Conservation (phyloP, 2,329 filamentous ascomycete genomes). For the Microdochium nivale region DNA sequence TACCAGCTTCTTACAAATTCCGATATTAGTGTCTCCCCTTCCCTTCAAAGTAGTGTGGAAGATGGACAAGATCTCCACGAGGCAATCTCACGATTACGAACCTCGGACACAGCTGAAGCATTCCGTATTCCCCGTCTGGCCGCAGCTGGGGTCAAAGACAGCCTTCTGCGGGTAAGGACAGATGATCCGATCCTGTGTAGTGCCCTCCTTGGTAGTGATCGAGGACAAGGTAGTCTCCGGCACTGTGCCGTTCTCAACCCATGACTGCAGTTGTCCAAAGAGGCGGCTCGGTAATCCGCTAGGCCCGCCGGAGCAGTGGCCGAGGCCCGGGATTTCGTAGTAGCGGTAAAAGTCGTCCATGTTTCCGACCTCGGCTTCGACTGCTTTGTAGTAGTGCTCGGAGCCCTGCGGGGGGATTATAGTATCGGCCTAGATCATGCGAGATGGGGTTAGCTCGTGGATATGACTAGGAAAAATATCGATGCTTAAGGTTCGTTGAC, state of each 20-base stretch:
- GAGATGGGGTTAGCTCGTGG: constrained; percentile 2
- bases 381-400: constrained; percentile 16
- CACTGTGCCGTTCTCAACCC: constrained; percentile 20
- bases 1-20: background rate
- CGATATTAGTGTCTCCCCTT: background rate
- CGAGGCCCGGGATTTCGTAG: constrained; percentile 21
- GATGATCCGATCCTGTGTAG: background rate
- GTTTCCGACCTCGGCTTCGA: constrained; percentile 8
- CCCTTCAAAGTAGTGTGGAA: background rate
- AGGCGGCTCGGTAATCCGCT: constrained; percentile 13
- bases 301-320: constrained; percentile 20
- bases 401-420: constrained; percentile 6
- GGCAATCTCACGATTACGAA: background rate
- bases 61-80: background rate
- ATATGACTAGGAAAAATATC: background rate
- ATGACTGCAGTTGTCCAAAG: constrained; percentile 17
- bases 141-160: background rate
- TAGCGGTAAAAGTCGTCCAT: constrained; percentile 21
- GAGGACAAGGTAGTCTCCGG: constrained; percentile 8
- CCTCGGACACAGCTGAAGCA: background rate
- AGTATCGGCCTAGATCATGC: constrained; percentile 5
- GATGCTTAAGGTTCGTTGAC: background rate
- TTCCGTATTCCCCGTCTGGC: background rate
- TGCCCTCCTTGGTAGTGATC: background rate
- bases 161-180: background rate